Evolutionary conservation across 2,329 filamentous ascomycete genomes (phyloP).

Genomic region (Teratosphaeria gauchensis): DNA sequence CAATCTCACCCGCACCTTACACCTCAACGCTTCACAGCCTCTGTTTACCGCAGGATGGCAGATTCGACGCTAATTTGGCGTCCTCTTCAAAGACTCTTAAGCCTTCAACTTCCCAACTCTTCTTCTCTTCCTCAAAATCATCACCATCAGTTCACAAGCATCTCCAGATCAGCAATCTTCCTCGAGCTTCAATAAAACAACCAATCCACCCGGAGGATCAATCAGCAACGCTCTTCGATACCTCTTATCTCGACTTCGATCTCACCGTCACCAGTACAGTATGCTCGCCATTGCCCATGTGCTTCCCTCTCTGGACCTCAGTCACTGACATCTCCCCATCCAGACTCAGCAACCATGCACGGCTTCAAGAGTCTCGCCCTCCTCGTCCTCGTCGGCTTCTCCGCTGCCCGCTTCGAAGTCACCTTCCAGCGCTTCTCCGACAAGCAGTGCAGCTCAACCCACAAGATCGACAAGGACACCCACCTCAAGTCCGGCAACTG

Average conservation of each 20-base stretch:
- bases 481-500: constrained; percentile 5
- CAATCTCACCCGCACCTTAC: background rate
- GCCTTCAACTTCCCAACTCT: background rate
- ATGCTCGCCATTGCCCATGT: background rate
- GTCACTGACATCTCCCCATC: background rate
- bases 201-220: background rate
- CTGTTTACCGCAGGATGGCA: background rate
- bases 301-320: background rate
- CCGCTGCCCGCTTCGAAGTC: constrained; percentile 1
- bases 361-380: constrained; percentile 1
- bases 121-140: background rate
- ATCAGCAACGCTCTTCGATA: background rate
- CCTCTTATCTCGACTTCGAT: background rate
- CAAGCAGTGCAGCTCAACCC: background rate
- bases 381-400: background rate
- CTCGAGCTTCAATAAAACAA: background rate
- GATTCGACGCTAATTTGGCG: background rate
- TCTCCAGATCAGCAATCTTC: background rate
- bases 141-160: background rate
- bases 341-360: background rate
- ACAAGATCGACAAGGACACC: constrained; percentile 7
- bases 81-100: background rate
- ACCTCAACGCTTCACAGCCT: background rate
- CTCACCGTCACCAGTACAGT: background rate
- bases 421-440: constrained; percentile 7